These are phyloP conservation scores for Colletotrichum scovillei DNA, from an alignment of 2,329 filamentous ascomycete genomes.

Conservation along the genomic window DNA sequence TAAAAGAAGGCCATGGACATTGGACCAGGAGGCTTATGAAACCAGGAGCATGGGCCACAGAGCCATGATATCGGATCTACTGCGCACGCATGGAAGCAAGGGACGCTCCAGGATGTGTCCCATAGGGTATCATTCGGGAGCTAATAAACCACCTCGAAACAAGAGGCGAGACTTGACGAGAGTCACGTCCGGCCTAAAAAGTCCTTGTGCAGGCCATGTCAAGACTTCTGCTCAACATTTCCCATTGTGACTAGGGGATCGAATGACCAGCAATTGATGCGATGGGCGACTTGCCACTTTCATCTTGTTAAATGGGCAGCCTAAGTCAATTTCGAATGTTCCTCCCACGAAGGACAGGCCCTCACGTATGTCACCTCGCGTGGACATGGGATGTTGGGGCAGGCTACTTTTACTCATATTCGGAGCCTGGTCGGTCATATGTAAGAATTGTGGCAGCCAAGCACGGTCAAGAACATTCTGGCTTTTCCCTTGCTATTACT, in stretches of 20 bases:
- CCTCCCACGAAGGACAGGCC: slow-evolving; percentile 16
- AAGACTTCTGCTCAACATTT: not conserved
- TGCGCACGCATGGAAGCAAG: not conserved
- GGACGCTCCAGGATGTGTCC: slow-evolving; percentile 18
- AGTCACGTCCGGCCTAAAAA: slow-evolving; percentile 11
- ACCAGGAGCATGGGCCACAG: slow-evolving; percentile 24
- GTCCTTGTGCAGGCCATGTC: not conserved
- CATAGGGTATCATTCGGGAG: slow-evolving; percentile 23
- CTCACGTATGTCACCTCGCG: slow-evolving; percentile 31
- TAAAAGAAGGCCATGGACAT: not conserved
- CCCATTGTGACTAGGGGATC: slow-evolving; percentile 7
- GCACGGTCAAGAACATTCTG: not conserved
- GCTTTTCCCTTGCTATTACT: not conserved
- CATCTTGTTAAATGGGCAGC: slow-evolving; percentile 6
- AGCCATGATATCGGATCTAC: slow-evolving; percentile 19
- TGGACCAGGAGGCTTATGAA: slow-evolving; percentile 11
- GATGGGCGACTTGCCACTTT: slow-evolving; percentile 22
- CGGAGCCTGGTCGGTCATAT: slow-evolving; percentile 2
- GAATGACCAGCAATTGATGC: slow-evolving; percentile 15
- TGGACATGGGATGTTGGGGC: slow-evolving; percentile 27
- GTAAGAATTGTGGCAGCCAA: not conserved
- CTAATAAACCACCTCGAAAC: slow-evolving; percentile 25
- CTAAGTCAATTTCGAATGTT: slow-evolving; percentile 24
- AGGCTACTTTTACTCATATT: slow-evolving; percentile 24
- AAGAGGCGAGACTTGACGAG: slow-evolving; percentile 22